Conservation (phyloP, 306 rosid species). For the Sphenostylis stenocarpa region DNA sequence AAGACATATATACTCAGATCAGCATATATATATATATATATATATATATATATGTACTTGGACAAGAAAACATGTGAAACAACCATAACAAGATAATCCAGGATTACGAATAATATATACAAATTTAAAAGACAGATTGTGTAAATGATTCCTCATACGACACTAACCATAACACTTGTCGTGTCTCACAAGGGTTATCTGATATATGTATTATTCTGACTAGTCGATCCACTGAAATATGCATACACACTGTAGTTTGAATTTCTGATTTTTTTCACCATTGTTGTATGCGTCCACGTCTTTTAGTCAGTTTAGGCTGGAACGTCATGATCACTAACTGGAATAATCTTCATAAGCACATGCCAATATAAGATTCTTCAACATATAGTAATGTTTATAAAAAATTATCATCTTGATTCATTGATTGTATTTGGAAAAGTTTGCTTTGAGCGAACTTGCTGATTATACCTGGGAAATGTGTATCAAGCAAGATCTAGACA, state of each 20-base stretch:
- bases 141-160: background rate
- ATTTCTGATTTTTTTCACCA: constrained; percentile 23
- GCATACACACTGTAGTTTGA: background rate
- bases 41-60: background rate
- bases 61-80: background rate
- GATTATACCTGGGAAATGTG: background rate
- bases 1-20: background rate
- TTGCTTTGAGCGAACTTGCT: background rate
- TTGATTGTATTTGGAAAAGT: constrained; percentile 25
- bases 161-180: constrained; percentile 7
- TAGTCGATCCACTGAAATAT: background rate
- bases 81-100: background rate
- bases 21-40: no score
- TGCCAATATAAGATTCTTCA: background rate
- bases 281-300: background rate
- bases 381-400: no score
- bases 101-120: background rate
- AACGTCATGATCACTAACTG: constrained; percentile 6
- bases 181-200: background rate
- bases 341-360: background rate
- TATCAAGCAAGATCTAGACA: background rate
- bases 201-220: background rate
- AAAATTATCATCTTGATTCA: constrained; percentile 5
- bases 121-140: background rate
- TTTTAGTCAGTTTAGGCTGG: background rate